Evolutionary conservation across 345 rosid genomes (phyloP), one percentile per base, ranked within the genome.

Genomic region (Syzygium oleosum): DNA sequence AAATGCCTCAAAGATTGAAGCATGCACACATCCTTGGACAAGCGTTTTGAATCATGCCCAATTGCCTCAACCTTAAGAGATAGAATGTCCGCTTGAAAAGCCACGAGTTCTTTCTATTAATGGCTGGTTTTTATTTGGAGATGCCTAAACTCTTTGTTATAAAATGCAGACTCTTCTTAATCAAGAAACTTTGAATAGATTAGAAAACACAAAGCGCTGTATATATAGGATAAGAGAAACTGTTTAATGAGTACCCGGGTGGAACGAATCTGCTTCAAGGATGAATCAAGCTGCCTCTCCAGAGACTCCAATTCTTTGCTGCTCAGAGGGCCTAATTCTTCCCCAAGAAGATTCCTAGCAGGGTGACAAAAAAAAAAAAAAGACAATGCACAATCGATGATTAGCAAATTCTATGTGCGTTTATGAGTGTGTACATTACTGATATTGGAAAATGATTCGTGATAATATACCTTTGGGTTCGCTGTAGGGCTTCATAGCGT

Each of bases 281-380:
- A 97, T 89, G 94, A 90, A 91, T 97, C 99, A 31, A 97, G 98
- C 91, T 97, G 99, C 93, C 96, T 96, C 90, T 97, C 99, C 31
- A 97, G 97, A 12, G 98, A 92, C 91, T 97, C 99, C 84, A 97
- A 97, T 87, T 97, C 99, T 80, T 95, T 96, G 90, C 95, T 93
- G 93, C 90, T 94, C 78, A 97, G 89, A 91, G 98, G 98, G 21
- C 95, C 99, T 80, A 97, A 93, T 90, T 96, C 98, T 92, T 97
- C 99, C 87, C 99, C 99, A 87, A 96, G 88, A 17, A 97, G 94
- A 90, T 97, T 97, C 92, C 99, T 97, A 22, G 21, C 43, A 43
- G 12, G 85, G 61, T 49, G 52, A 56, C 53, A 85, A 49, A 12
- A 41, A 85, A 41, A 22, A 17, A 27, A 46, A 22, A 59, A 12